phyloP scores from a whole-genome alignment of 2,329 filamentous ascomycete species.

The Aspergillus amoenus region DNA sequence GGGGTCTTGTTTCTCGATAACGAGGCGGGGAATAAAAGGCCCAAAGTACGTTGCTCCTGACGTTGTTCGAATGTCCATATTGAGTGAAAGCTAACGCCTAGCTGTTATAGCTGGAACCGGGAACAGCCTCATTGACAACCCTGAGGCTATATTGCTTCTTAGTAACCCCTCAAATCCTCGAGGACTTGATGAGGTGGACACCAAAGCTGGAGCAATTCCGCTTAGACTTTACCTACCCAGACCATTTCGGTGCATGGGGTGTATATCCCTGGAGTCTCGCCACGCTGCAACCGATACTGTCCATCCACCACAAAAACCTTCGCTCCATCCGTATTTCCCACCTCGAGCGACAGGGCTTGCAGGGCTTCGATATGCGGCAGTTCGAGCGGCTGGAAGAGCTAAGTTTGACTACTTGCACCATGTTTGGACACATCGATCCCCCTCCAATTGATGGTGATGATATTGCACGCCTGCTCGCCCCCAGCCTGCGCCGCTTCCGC shows the following conservation, averaged over 20 bases:
- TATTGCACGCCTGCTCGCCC: background rate
- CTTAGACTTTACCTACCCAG: background rate
- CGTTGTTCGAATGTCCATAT: too few relatives aligned
- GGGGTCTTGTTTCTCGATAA: background rate
- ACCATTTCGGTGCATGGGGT: too few relatives aligned
- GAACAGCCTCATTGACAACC: background rate
- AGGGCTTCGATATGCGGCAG: background rate
- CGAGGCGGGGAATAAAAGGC: background rate
- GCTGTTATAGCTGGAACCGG: background rate
- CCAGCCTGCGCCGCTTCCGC: background rate
- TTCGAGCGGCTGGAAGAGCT: background rate
- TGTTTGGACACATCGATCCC: background rate
- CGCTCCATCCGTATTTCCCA: background rate
- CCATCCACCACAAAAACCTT: background rate
- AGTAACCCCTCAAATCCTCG: background rate
- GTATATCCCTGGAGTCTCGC: conserved; percentile 1
- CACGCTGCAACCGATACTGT: background rate
- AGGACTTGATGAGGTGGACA: background rate
- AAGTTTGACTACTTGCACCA: background rate
- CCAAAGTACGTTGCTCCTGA: background rate
- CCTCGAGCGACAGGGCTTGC: background rate
- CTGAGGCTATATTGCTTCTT: background rate
- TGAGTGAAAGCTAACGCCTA: too few relatives aligned
- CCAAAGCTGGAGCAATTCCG: background rate
- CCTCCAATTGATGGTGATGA: background rate